Conservation (phyloP, 2,329 filamentous ascomycete species). For the Diaporthe helianthi region DNA sequence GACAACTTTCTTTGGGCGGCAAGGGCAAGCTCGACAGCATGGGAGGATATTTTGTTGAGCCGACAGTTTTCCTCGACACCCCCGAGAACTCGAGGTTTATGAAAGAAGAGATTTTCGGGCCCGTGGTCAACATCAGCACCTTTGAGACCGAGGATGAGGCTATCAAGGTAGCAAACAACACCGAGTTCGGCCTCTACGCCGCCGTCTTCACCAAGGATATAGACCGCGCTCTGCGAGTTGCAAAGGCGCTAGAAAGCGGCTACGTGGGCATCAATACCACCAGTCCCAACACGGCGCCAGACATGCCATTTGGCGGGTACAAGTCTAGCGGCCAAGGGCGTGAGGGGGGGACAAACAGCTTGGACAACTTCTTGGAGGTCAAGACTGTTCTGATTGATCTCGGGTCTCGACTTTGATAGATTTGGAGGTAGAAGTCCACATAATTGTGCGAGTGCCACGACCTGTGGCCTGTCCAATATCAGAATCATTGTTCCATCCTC, state of each 20-base stretch:
- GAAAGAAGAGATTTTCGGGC: constrained; percentile 70
- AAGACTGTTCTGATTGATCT: constrained; percentile 44
- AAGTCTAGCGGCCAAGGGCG: constrained; percentile 49
- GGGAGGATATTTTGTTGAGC: constrained; percentile 51
- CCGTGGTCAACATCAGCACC: constrained; percentile 64
- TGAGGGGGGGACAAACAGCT: constrained; percentile 46
- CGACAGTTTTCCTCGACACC: constrained; percentile 54
- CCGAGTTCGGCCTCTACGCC: constrained; percentile 62
- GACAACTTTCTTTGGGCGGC: constrained; percentile 44
- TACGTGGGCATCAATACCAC: constrained; percentile 65
- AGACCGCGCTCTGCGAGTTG: constrained; percentile 50
- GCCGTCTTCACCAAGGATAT: constrained; percentile 63
- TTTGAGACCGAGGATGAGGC: constrained; percentile 66
- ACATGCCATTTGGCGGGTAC: constrained; percentile 52
- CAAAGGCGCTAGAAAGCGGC: constrained; percentile 63
- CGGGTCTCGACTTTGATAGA: constrained; percentile 33
- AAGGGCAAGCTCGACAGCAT: constrained; percentile 40
- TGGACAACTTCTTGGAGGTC: constrained; percentile 46
- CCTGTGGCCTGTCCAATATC: too few relatives aligned
- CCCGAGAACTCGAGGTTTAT: constrained; percentile 55
- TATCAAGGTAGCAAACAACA: constrained; percentile 61
- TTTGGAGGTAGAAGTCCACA: not conserved
- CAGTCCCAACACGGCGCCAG: constrained; percentile 45
- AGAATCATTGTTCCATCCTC: too few relatives aligned
- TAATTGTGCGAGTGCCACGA: not conserved